Conservation (phyloP, 2,329 filamentous ascomycete species). For the Paracamarosporium sp. region DNA sequence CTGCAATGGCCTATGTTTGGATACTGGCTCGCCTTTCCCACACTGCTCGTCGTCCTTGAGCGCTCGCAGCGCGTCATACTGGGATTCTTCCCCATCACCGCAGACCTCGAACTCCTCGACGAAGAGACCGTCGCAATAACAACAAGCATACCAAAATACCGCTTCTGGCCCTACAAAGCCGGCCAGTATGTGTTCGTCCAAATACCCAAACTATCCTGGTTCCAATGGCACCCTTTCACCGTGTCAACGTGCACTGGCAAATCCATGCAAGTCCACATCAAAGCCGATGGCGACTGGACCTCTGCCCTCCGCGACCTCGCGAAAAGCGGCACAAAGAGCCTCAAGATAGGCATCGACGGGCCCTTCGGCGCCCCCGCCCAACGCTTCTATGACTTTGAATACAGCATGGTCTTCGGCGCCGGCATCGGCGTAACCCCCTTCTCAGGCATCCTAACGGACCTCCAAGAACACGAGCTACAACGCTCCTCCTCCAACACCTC, state of each 20-base stretch:
- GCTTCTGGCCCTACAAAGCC: slow-evolving; percentile 62
- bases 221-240: slow-evolving; percentile 68
- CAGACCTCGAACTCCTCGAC: slow-evolving; percentile 58
- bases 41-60: slow-evolving; percentile 59
- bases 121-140: slow-evolving; percentile 61
- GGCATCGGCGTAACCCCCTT: slow-evolving; percentile 67
- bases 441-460: slow-evolving; percentile 62
- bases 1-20: slow-evolving; percentile 65
- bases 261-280: slow-evolving; percentile 64
- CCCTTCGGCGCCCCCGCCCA: slow-evolving; percentile 66
- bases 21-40: slow-evolving; percentile 63
- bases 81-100: slow-evolving; percentile 58
- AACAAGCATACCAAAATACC: slow-evolving; percentile 55
- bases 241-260: slow-evolving; percentile 62
- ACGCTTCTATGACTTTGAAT: slow-evolving; percentile 64
- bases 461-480: slow-evolving; percentile 56
- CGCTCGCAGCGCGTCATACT: slow-evolving; percentile 54
- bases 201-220: slow-evolving; percentile 59
- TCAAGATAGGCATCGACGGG: slow-evolving; percentile 63
- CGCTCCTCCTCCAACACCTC: slow-evolving; percentile 25
- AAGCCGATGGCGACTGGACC: slow-evolving; percentile 66
- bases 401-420: slow-evolving; percentile 62
- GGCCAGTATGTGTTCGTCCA: slow-evolving; percentile 66
- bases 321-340: slow-evolving; percentile 38
- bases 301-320: slow-evolving; percentile 53